phyloP scores from a whole-genome alignment of 805 yeast genomes.

The Wickerhamiella parazyma region DNA sequence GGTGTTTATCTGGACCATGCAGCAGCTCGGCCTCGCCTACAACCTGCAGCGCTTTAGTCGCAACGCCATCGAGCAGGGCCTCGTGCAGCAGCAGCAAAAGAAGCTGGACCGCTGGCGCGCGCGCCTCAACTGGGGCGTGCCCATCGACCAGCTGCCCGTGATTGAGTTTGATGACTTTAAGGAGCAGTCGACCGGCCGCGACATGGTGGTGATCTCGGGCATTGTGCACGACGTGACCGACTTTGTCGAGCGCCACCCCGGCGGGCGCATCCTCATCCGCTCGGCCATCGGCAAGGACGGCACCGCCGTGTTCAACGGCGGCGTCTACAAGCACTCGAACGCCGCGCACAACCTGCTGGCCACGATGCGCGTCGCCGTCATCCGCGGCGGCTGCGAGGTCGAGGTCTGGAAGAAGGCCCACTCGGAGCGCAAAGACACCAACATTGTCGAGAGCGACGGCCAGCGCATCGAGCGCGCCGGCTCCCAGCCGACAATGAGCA shows the following conservation, averaged over 20 bases:
- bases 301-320: slow-evolving; percentile 87
- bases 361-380: slow-evolving; percentile 84
- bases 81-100: slow-evolving; percentile 73
- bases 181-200: slow-evolving; percentile 37
- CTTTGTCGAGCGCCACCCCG: slow-evolving; percentile 85
- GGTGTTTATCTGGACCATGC: slow-evolving; percentile 45
- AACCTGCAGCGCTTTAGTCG: slow-evolving; percentile 43
- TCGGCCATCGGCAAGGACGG: slow-evolving; percentile 89
- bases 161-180: slow-evolving; percentile 42
- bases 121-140: slow-evolving; percentile 85
- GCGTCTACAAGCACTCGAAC: slow-evolving; percentile 83
- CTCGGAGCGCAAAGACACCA: slow-evolving; percentile 50
- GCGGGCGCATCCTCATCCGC: slow-evolving; percentile 65
- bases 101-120: slow-evolving; percentile 63
- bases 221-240: slow-evolving; percentile 90
- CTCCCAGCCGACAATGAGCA: slow-evolving; percentile 36
- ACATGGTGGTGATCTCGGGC: slow-evolving; percentile 72
- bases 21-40: slow-evolving; percentile 43
- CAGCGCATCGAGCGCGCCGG: slow-evolving; percentile 46
- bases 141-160: slow-evolving; percentile 73
- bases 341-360: slow-evolving; percentile 86
- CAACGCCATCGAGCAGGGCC: slow-evolving; percentile 53
- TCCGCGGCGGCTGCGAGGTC: slow-evolving; percentile 67
- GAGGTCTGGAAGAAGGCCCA: slow-evolving; percentile 70
- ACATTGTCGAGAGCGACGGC: slow-evolving; percentile 42